A percentile compares a stretch with the other conserved stretches of the same genome.
Conservation (phyloP, 805 yeast species). For the Lipomyces kockii region DNA sequence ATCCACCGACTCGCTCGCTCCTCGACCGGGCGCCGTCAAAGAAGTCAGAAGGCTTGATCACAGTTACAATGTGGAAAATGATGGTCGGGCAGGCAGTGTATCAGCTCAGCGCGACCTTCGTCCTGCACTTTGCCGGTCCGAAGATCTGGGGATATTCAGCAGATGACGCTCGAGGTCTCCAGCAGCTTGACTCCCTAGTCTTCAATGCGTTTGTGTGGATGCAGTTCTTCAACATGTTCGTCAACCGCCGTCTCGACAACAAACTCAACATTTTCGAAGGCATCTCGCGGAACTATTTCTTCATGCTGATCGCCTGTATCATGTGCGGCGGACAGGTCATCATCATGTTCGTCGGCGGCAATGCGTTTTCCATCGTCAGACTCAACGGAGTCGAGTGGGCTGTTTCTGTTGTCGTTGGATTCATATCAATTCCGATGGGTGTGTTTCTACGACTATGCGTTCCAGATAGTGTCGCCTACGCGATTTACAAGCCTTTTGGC, state of each 20-base stretch:
- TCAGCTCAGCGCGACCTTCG: conserved; percentile 81
- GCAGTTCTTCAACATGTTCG: conserved; percentile 91
- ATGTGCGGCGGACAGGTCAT: conserved; percentile 85
- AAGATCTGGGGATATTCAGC: conserved; percentile 53
- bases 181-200: conserved; percentile 78
- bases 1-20: conserved; percentile 85
- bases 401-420: conserved; percentile 80
- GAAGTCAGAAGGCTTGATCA: conserved; percentile 74
- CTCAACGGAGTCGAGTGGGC: conserved; percentile 91
- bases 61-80: conserved; percentile 98
- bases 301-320: conserved; percentile 68
- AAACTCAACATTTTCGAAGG: conserved; percentile 85
- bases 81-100: conserved; percentile 81
- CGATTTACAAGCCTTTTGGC: conserved; percentile 32
- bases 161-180: conserved; percentile 51
- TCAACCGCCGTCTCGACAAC: conserved; percentile 84
- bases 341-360: conserved; percentile 97
- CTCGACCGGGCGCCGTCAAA: conserved; percentile 84
- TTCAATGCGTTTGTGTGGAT: conserved; percentile 98
- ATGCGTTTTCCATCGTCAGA: conserved; percentile 81
- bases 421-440: conserved; percentile 81
- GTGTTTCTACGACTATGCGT: conserved; percentile 65
- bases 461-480: conserved; percentile 64
- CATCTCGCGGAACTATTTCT: conserved; percentile 80
- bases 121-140: conserved; percentile 78